Percentiles rank a stretch among this genome's conserved stretches.
phyloP scores from a whole-genome alignment of 75 land plant genomes.

The Picea glauca region DNA sequence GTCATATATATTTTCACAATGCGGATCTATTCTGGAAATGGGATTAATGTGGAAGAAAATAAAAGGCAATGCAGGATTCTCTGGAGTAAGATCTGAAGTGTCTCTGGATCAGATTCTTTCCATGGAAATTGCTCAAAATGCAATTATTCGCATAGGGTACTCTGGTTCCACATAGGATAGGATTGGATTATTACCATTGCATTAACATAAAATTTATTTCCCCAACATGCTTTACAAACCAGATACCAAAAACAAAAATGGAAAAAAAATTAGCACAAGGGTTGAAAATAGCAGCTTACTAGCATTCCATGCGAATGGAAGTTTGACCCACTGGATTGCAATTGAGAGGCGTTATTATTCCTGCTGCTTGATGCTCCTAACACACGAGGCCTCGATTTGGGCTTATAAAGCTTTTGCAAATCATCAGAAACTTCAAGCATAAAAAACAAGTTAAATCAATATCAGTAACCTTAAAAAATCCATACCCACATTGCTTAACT shows the following conservation, averaged over 20 bases:
- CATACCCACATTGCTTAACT: slow-evolving; percentile 4
- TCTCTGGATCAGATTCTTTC: too few relatives aligned
- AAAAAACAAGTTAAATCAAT: neutral
- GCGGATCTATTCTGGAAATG: too few relatives aligned
- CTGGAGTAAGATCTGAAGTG: too few relatives aligned
- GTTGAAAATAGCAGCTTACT: neutral
- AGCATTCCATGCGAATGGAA: slow-evolving; percentile 13
- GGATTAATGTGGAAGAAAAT: too few relatives aligned
- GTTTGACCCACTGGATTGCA: slow-evolving; percentile 9
- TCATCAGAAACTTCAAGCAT: slow-evolving; percentile 7
- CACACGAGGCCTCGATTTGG: slow-evolving; percentile 8
- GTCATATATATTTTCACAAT: too few relatives aligned
- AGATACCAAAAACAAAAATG: neutral
- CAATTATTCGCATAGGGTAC: neutral
- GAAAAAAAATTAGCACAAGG: neutral
- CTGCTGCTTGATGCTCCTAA: slow-evolving; percentile 8
- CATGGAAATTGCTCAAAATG: neutral
- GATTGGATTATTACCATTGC: neutral
- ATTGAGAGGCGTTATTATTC: slow-evolving; percentile 5
- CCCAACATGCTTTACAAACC: neutral
- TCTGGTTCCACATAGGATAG: neutral
- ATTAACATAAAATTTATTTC: neutral
- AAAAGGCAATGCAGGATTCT: too few relatives aligned
- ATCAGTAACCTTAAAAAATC: neutral
- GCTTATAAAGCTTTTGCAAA: slow-evolving; percentile 6